Base-by-base conservation (phyloP, 2,329 filamentous ascomycete genomes). In the Microsporum canis region DNA sequence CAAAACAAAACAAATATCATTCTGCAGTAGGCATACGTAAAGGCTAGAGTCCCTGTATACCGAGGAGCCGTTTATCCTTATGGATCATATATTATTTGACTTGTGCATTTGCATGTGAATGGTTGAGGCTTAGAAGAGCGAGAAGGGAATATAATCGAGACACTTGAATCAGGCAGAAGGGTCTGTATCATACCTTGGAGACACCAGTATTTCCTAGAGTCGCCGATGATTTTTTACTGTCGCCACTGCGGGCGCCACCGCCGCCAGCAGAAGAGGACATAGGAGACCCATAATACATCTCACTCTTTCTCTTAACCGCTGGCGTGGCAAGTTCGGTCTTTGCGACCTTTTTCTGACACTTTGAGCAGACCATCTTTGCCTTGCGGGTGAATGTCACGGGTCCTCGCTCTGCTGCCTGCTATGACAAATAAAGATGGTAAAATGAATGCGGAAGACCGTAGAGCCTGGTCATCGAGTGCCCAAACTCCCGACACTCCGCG, bases 291-390 rank as follows among this genome's bases (percentile, higher is more conserved):
- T 83, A 81, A 71, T 86, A 86, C 75, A 86, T 83, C 59, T 87
- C 84, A 68, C 73, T 82, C 77, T 84, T 86, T 74, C 83, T 84
- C 73, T 86, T 87, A 64, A 87, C 84, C 33, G 78, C 81, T 0
- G 84, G 84, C 0, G 84, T 87, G 63, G 82, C 83, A 61, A 87
- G 79, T 10, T 81, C 77, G 12, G 84, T 86, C 59, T 78, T 75
- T 71, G 83, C 83, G 60, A 80, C 74, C 59, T 82, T 78, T 71
- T 84, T 85, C 67, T 84, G 79, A 66, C 84, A 87, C 74, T 84
- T 86, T 64, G 78, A 72, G 76, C 84, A 87, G 62, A 87, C 84
- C 84, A 86, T 85, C 57, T 65, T 74, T 63, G 51, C 34, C 39
- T 31, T 31, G 17, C 36, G 27, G 38, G 53, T n/a, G n/a, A 45